Percentiles rank a stretch among this genome's conserved stretches.
These are phyloP conservation scores for Pholiota adiposa DNA, from an alignment of 1,284 basidiomycete genomes.

Conservation along the genomic window DNA sequence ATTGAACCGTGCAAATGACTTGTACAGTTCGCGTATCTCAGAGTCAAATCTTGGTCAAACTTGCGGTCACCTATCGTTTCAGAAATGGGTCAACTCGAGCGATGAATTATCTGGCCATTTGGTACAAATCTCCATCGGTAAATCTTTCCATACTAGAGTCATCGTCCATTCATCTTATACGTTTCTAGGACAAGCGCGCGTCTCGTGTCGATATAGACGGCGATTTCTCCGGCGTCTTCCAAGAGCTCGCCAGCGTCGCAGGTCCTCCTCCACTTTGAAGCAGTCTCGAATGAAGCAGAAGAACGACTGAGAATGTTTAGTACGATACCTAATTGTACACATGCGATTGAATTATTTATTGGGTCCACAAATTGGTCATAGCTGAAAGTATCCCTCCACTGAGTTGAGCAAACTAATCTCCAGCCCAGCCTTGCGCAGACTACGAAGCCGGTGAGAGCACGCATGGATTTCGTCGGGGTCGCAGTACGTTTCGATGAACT, in stretches of 20 bases:
- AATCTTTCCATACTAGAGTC: not conserved
- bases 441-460: not conserved
- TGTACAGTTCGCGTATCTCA: constrained; percentile 11
- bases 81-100: constrained; percentile 12
- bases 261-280: constrained; percentile 17
- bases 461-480: not conserved
- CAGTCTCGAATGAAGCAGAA: not conserved
- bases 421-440: not conserved
- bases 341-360: not conserved
- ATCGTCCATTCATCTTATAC: not conserved
- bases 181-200: constrained; percentile 14
- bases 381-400: constrained; percentile 5
- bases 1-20: not conserved
- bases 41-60: constrained; percentile 11
- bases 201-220: constrained; percentile 18
- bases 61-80: constrained; percentile 15
- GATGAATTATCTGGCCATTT: constrained; percentile 15
- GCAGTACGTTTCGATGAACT: constrained; percentile 34
- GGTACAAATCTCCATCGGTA: constrained; percentile 18
- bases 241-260: constrained; percentile 12
- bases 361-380: not conserved
- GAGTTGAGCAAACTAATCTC: constrained; percentile 10
- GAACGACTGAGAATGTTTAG: not conserved
- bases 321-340: not conserved
- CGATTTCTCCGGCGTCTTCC: constrained; percentile 20